Evolutionary conservation across 805 yeast species (phyloP), one percentile per base, ranked within the genome.

Genomic region (Teunomyces kruisii): DNA sequence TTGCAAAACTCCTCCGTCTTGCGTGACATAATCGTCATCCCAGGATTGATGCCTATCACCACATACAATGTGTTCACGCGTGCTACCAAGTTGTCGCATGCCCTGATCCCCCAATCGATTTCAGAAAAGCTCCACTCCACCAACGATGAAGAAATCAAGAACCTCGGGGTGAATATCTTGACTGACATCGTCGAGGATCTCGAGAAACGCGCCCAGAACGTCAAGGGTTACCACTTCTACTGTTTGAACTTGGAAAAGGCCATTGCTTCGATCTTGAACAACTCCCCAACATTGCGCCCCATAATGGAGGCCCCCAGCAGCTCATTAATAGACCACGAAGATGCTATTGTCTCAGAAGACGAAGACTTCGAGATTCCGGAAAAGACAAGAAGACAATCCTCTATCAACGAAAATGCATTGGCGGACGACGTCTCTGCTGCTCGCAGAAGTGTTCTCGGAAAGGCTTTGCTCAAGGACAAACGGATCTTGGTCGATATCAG

Each of bases 211-310:
- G 79, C 90, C 0, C 59, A 74, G 19, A 79, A 80, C 9, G 70
- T 86, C n/a, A 80, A 79, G 49, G 96, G 97, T 2, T 85, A 86
- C 69, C 99, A 94, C 64, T 90, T 94, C 64, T 94, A 92, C 62
- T 87, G 97, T 0, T 76, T 94, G 53, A 94, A 94, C 61, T 75
- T 94, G 61, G 99, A 94, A 64, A 89, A 89, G 60, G 87, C 96
- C 1, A 84, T 90, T 33, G 97, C 97, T 1, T 85, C 86, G 51
- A 83, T 94, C 33, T 79, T 94, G 5, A 83, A 84, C 42, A 73
- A 73, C 26, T 81, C 90, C 0, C 65, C 75, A 3, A 66, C 83
- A 12, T 67, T 88, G 47, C 50, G 45, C 24, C 68, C 74, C 14
- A 65, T 74, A 35, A 75, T 81, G 26, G 63, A 79, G 36, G 72